These are phyloP conservation scores for Hapsidospora chrysogenum DNA, from an alignment of 495 filamentous ascomycete genomes.

Conservation along the genomic window DNA sequence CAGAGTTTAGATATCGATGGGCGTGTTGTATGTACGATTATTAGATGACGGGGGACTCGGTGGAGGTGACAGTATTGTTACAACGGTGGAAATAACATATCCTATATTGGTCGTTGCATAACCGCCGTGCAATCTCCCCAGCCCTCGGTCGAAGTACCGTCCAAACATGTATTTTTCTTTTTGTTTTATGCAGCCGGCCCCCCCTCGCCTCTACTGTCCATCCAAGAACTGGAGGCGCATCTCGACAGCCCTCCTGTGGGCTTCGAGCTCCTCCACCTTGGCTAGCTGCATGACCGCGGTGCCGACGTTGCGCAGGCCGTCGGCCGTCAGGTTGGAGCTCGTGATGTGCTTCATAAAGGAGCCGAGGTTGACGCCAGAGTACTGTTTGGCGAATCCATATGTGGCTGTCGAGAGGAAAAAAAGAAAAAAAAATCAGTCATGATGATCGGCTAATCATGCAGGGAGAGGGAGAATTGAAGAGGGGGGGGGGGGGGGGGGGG, in stretches of 20 bases:
- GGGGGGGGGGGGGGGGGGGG: no score
- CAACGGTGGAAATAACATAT: no score
- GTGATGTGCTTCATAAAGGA: conserved; percentile 97
- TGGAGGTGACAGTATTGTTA: no score
- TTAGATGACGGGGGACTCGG: no score
- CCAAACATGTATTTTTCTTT: neutral
- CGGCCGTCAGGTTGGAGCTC: conserved; percentile 67
- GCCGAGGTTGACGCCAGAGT: conserved; percentile 89
- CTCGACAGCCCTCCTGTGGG: conserved; percentile 81
- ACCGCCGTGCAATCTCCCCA: no score
- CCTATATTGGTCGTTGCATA: no score
- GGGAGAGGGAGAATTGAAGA: neutral
- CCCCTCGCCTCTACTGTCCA: conserved; percentile 4
- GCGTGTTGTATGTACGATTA: no score
- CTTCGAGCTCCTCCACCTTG: conserved; percentile 86
- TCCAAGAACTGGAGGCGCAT: conserved; percentile 62
- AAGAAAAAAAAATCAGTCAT: conserved; percentile 7
- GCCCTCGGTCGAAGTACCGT: neutral
- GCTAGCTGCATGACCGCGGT: conserved; percentile 85
- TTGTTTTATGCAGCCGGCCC: neutral
- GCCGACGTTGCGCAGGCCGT: conserved; percentile 71
- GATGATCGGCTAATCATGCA: neutral
- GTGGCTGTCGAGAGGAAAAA: conserved; percentile 45
- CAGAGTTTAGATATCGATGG: no score
- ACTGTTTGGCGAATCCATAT: conserved; percentile 94